A percentile compares a stretch with the other conserved stretches of the same genome.
Conservation (phyloP, 805 yeast genomes). For the Zygosaccharomyces rouxii region DNA sequence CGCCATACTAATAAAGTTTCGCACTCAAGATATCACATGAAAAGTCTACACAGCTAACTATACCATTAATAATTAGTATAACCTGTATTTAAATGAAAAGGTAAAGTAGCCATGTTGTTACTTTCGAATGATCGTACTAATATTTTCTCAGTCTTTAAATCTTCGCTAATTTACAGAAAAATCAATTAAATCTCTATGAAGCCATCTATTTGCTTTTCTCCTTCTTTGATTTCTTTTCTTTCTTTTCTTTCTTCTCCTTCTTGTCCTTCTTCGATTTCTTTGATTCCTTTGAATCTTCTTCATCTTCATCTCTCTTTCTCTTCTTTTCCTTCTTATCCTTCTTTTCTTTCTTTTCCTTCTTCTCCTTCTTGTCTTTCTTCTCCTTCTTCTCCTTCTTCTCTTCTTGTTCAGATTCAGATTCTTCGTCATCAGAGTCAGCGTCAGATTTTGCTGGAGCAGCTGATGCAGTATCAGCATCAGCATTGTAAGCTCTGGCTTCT, state of each 20-base stretch:
- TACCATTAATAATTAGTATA: constrained; percentile 4
- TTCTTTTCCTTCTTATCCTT: constrained; percentile 33
- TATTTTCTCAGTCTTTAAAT: not conserved
- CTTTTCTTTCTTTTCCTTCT: constrained; percentile 35
- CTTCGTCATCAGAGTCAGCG: constrained; percentile 39
- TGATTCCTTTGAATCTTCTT: constrained; percentile 34
- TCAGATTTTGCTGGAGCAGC: constrained; percentile 33
- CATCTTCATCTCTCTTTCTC: constrained; percentile 29
- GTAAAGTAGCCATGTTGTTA: not conserved
- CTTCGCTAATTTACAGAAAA: not conserved
- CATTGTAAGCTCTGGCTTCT: constrained; percentile 85
- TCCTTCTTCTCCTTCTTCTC: constrained; percentile 35
- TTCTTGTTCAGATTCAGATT: constrained; percentile 35
- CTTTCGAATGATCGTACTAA: not conserved
- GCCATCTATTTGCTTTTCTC: constrained; percentile 8
- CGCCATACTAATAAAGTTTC: not conserved
- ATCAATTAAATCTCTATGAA: not conserved
- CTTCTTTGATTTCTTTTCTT: constrained; percentile 22
- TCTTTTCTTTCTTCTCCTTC: constrained; percentile 37
- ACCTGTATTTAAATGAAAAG: constrained; percentile 1
- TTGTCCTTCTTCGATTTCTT: constrained; percentile 36
- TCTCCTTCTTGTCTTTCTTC: constrained; percentile 36
- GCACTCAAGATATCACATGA: constrained; percentile 1
- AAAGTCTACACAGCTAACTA: constrained; percentile 4
- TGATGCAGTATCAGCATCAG: constrained; percentile 76